These are phyloP conservation scores for Neofusicoccum parvum DNA, from an alignment of 2,329 filamentous ascomycete species.

Conservation along the genomic window DNA sequence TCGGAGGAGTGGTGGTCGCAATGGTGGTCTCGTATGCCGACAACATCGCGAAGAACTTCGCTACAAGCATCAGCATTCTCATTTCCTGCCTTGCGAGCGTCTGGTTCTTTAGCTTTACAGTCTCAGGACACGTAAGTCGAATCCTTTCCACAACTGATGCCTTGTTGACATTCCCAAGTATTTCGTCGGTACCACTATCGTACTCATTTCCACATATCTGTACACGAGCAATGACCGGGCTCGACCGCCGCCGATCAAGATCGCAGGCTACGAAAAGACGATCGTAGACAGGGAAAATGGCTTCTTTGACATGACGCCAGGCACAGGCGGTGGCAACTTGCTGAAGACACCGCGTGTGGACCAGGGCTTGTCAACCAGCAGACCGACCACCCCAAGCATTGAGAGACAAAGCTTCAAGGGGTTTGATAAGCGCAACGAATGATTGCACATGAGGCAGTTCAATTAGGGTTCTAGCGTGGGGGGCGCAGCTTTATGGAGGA, in stretches of 20 bases:
- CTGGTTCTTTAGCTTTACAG: slow-evolving; percentile 78
- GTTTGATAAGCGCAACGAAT: slow-evolving; percentile 20
- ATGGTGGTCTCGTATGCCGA: slow-evolving; percentile 81
- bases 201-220: slow-evolving; percentile 80
- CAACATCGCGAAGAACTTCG: slow-evolving; percentile 92
- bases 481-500: not conserved
- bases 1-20: slow-evolving; percentile 81
- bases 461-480: not conserved
- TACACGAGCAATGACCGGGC: slow-evolving; percentile 70
- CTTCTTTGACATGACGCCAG: slow-evolving; percentile 26
- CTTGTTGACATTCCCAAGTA: slow-evolving; percentile 60
- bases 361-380: slow-evolving; percentile 23
- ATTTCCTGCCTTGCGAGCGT: slow-evolving; percentile 84
- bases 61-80: slow-evolving; percentile 88
- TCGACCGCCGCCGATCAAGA: slow-evolving; percentile 64
- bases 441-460: not conserved
- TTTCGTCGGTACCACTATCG: slow-evolving; percentile 74
- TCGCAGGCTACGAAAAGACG: slow-evolving; percentile 77
- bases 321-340: slow-evolving; percentile 2
- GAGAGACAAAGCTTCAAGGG: slow-evolving; percentile 18
- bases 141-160: slow-evolving; percentile 20
- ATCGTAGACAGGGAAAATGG: slow-evolving; percentile 52
- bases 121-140: slow-evolving; percentile 65
- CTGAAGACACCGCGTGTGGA: slow-evolving; percentile 10
- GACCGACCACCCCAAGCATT: slow-evolving; percentile 30